Evolutionary conservation across 768 basidiomycete species (phyloP).

Genomic region (Cyathus striatus): DNA sequence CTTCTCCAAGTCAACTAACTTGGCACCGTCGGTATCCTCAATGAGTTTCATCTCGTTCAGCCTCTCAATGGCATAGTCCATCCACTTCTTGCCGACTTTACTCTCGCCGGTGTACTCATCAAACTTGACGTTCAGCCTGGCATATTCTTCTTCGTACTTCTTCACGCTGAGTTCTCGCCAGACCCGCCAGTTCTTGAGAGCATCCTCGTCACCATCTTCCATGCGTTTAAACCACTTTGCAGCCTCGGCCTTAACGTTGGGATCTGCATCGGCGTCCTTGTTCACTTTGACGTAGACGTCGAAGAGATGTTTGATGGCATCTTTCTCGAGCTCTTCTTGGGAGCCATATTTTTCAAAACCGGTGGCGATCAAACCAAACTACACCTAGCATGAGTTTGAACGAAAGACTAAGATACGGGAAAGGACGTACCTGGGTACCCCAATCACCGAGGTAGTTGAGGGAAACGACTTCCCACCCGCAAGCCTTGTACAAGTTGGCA

Average conservation of each 20-base stretch:
- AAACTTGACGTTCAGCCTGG: constrained; percentile 83
- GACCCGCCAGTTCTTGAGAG: constrained; percentile 83
- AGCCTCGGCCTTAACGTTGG: constrained; percentile 68
- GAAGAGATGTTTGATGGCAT: constrained; percentile 93
- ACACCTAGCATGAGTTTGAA: neutral
- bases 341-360: constrained; percentile 93
- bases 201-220: constrained; percentile 87
- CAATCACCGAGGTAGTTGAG: constrained; percentile 98
- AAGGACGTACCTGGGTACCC: constrained; percentile 82
- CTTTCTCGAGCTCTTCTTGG: constrained; percentile 72
- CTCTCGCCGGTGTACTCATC: constrained; percentile 93
- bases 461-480: constrained; percentile 88
- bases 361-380: constrained; percentile 85
- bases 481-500: constrained; percentile 83
- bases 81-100: constrained; percentile 66
- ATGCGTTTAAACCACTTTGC: constrained; percentile 90
- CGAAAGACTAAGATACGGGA: neutral
- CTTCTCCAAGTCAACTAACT: constrained; percentile 82
- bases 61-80: constrained; percentile 63
- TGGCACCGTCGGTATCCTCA: constrained; percentile 73
- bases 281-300: constrained; percentile 94
- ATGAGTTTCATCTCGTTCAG: constrained; percentile 73
- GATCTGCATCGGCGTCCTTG: constrained; percentile 72
- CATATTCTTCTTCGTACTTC: constrained; percentile 87
- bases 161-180: constrained; percentile 91